Evolutionary conservation across 2,329 filamentous ascomycete species (phyloP), one percentile per base, ranked within the genome.

Genomic region (Ceratocystis cacaofunesta): DNA sequence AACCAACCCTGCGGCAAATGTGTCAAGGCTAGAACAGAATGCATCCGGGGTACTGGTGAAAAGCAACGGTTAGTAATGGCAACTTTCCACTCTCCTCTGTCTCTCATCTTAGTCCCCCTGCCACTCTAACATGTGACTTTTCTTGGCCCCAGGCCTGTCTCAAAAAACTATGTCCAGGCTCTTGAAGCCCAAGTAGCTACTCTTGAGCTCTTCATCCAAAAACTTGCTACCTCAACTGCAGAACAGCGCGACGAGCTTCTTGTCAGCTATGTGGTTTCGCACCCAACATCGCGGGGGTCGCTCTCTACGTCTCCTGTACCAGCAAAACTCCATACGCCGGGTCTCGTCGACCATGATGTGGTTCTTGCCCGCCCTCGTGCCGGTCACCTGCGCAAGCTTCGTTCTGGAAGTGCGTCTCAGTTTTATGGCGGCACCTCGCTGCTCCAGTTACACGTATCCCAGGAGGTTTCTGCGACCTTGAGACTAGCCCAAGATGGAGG

Each of bases 1-100:
- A 76, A 76, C 58, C 72, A 75, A 15, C 80, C 80, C 12, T 83
- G 80, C 69, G 76, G 76, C 41, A 78, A 77, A 67, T 83, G 80
- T 69, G 70, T 73, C 69, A 76, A 77, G 69, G 75, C 75, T 5
- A 72, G 73, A 22, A 74, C 72, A 7, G 74, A 77, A 57, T 78
- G 76, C 68, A 71, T 74, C n/a, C 74, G 72, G 43, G 75, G 76
- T 19, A 74, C 72, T 5, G 76, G 76, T 5, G 76, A 78, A 68
- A 78, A 77, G 69, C 74, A 77, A 68, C 72, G 77, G 75, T 77
- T 69, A 3, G 43, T 58, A 61, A 8, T 22, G 3, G 8, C 64
- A 36, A 15, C 8, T 50, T 25, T 8, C 19, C n/a, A 36, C 25
- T 28, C 28, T 28, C 22, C 2, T 25, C 22, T 22, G 22, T 30